Base-by-base conservation (phyloP, 805 yeast species). In the Kregervanrija fluxuum region DNA sequence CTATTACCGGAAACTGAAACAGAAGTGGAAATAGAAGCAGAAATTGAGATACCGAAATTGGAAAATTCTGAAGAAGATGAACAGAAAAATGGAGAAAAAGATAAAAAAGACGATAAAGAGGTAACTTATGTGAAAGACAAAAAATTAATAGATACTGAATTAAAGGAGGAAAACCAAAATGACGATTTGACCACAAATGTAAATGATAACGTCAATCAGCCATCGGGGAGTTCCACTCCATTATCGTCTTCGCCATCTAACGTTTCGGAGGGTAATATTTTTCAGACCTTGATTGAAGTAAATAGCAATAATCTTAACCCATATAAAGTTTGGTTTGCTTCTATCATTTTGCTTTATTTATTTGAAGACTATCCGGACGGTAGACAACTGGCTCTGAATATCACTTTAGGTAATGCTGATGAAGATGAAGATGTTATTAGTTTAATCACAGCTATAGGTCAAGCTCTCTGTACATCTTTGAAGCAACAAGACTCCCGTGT, bases 281-380 rank as follows among this genome's bases (percentile, higher is more conserved):
- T 93, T 46, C 68, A 79, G 22, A 75, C 84, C 0, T 62, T 93
- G 6, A 73, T 88, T 52, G 91, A 85, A 50, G 87, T 85, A 54
- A 91, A 90, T 51, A 83, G 79, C 15, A 60, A 73, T 40, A 77
- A 80, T 43, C 64, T 90, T 32, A 91, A 93, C 52, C 97, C 99
- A 0, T 93, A 89, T 59, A 79, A 80, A 54, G 64, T 79, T 1
- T 93, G 95, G 93, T 90, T 91, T 64, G 79, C 96, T 0, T 68
- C 85, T 2, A 74, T 80, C 4, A 67, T 87, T 4, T 59, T 91
- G 16, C 68, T 84, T 37, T 76, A 75, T 44, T 59, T 89, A 2
- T 74, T 89, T 48, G 77, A 75, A 44, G 82, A 75, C 34, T 67
- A 64, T 47, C 70, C 70, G 5, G 77, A 72, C 14, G 66, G 77